Conservation (phyloP, 768 basidiomycete species). For the Pleurotus platypus region DNA sequence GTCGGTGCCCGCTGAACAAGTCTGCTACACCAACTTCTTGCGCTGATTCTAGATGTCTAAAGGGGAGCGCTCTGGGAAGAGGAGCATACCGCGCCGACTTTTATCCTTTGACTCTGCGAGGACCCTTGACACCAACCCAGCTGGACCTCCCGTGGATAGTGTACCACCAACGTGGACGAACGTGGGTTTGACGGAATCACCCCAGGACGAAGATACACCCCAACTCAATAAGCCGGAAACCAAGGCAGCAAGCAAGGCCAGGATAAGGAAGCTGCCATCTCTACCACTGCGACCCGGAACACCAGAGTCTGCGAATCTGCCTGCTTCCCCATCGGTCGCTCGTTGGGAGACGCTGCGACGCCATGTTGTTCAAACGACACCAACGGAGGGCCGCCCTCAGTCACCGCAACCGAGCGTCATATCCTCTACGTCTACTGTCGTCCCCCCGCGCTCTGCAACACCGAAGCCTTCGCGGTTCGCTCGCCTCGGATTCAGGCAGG, state of each 20-base stretch:
- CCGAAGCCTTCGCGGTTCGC: conserved; percentile 51
- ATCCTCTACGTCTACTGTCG: conserved; percentile 18
- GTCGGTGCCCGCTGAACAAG: no score
- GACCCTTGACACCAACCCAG: conserved; percentile 3
- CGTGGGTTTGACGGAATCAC: neutral
- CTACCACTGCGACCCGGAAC: conserved; percentile 19
- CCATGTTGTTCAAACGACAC: conserved; percentile 46
- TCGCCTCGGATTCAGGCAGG: conserved; percentile 54
- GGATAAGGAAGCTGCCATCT: conserved; percentile 26
- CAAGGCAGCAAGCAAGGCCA: conserved; percentile 9
- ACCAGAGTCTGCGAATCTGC: conserved; percentile 39
- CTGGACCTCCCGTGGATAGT: neutral
- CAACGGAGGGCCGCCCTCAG: conserved; percentile 19
- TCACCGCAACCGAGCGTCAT: conserved; percentile 23
- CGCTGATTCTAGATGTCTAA: conserved; percentile 7
- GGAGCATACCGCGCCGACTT: conserved; percentile 15
- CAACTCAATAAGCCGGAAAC: conserved; percentile 9
- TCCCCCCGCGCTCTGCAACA: conserved; percentile 26
- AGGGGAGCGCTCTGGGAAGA: conserved; percentile 11
- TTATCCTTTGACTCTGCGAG: conserved; percentile 23
- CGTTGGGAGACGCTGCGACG: conserved; percentile 55
- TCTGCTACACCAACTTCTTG: no score
- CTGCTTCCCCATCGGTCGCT: conserved; percentile 35
- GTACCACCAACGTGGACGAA: neutral
- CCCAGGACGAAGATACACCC: conserved; percentile 2